phyloP scores from a whole-genome alignment of 2,329 filamentous ascomycete species.

The Fusarium praegraminearum region DNA sequence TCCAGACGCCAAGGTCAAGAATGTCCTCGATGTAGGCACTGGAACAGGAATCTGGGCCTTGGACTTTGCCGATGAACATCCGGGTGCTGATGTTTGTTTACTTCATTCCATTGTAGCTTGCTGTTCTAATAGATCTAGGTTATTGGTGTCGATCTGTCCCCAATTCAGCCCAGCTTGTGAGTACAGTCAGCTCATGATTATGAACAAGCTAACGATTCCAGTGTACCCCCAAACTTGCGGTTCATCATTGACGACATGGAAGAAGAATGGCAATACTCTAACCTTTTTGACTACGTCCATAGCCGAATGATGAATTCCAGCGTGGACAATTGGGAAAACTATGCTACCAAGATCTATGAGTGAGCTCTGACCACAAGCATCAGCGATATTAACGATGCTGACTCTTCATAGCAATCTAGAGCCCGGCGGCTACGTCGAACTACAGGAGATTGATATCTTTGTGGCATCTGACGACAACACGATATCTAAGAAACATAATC shows the following conservation, averaged over 20 bases:
- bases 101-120: rapidly evolving
- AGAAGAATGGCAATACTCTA: slow-evolving; percentile 1
- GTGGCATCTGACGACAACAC: slow-evolving; percentile 6
- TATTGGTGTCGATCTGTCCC: slow-evolving; percentile 7
- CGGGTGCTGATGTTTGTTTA: neutral
- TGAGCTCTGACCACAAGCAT: neutral
- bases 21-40: slow-evolving; percentile 23
- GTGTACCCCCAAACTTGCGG: slow-evolving; percentile 1
- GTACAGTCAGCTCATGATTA: rapidly evolving
- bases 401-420: neutral
- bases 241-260: slow-evolving; percentile 3
- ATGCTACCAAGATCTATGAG: slow-evolving; percentile 11
- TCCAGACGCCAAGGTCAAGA: neutral
- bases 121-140: neutral
- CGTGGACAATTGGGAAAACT: slow-evolving; percentile 11
- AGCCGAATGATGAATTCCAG: slow-evolving; percentile 6
- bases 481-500: neutral
- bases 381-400: neutral
- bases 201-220: neutral
- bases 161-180: slow-evolving; percentile 16
- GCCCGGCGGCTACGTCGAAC: slow-evolving; percentile 21
- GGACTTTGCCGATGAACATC: slow-evolving; percentile 31
- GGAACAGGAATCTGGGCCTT: slow-evolving; percentile 27
- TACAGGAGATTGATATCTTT: slow-evolving; percentile 18
- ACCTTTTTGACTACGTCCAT: neutral